Conservation (phyloP, 257 asterid species). For the Solanum okadae region DNA sequence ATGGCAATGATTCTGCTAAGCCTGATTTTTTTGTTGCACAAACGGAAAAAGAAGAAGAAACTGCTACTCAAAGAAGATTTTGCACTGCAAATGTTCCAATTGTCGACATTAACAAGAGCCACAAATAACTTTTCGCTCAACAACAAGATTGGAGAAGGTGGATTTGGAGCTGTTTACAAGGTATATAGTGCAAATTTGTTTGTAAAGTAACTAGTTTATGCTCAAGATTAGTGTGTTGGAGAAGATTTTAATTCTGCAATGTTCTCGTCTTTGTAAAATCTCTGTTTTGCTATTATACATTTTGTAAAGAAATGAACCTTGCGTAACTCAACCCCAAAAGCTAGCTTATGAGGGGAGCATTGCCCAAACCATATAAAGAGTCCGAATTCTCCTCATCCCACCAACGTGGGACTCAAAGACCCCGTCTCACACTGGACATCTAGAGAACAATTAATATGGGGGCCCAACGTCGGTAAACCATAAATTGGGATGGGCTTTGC, state of each 20-base stretch:
- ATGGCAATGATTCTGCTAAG: not conserved
- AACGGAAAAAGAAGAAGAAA: not conserved
- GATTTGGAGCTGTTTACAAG: slow-evolving; percentile 26
- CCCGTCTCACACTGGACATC: too few species aligned
- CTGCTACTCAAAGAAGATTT: not conserved
- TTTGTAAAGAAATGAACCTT: not conserved
- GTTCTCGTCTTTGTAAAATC: not conserved
- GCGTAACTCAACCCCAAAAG: not conserved
- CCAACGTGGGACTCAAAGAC: not conserved
- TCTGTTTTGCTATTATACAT: not conserved
- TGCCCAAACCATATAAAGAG: not conserved
- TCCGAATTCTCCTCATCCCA: not conserved
- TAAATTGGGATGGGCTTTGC: not conserved
- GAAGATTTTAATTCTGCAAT: not conserved
- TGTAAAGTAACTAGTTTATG: not conserved
- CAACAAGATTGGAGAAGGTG: slow-evolving; percentile 15
- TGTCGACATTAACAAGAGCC: slow-evolving; percentile 11
- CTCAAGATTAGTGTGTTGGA: not conserved
- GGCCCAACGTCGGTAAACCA: not conserved
- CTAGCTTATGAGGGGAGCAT: not conserved
- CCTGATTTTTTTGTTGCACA: not conserved
- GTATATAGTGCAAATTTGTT: not conserved
- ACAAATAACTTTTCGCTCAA: slow-evolving; percentile 7
- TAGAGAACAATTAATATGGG: too few species aligned
- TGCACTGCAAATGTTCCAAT: slow-evolving; percentile 12